These are phyloP conservation scores for Hymenoscyphus fraxineus DNA, from an alignment of 2,329 filamentous ascomycete genomes.

Conservation along the genomic window DNA sequence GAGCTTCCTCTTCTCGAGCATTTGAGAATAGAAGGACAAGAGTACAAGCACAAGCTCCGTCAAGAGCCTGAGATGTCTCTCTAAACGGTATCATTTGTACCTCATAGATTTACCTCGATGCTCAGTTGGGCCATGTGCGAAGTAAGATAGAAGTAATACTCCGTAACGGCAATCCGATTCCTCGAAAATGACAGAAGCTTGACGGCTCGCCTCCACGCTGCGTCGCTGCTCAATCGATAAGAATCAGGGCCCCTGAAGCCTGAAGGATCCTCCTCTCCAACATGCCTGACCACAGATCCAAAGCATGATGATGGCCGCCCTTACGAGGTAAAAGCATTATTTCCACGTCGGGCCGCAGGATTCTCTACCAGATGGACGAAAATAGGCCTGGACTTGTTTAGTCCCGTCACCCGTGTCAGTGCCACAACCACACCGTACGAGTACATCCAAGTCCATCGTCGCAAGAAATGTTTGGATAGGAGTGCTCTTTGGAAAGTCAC, in stretches of 20 bases:
- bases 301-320: conserved; percentile 12
- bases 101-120: background rate
- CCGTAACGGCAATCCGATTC: background rate
- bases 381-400: conserved; percentile 10
- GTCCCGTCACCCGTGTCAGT: background rate
- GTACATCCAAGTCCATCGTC: background rate
- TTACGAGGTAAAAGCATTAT: background rate
- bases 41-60: background rate
- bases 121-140: background rate
- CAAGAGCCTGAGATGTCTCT: background rate
- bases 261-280: conserved; percentile 9
- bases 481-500: background rate
- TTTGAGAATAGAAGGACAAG: background rate
- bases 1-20: too few relatives aligned
- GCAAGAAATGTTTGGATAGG: background rate
- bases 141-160: too few relatives aligned
- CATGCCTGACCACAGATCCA: background rate
- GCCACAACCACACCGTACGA: background rate
- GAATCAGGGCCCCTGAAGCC: background rate
- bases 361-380: conserved; percentile 4
- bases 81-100: background rate
- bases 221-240: conserved; percentile 8
- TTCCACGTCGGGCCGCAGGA: background rate
- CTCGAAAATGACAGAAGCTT: conserved; percentile 1
- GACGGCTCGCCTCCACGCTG: conserved; percentile 7